Base-by-base conservation (phyloP, 495 filamentous ascomycete species). In the Oidiodendron maius region DNA sequence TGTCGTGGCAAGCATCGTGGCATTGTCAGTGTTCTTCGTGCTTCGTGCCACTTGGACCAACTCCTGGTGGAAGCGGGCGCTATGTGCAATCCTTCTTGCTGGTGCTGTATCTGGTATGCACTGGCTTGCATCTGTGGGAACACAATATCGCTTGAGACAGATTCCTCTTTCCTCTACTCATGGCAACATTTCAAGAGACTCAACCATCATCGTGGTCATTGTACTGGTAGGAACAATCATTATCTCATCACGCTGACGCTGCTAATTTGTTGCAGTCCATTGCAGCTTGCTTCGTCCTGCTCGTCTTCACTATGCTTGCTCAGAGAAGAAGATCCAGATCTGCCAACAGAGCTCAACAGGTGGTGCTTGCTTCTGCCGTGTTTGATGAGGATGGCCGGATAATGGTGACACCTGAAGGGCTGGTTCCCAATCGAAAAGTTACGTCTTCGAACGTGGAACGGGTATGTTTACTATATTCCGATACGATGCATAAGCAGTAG, bases 41-140 rank as follows among this genome's bases (percentile, higher is more conserved):
- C 79, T 82, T 63, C 76, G 77, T 56, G 77, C 80, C n/a, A 70
- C 78, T 3, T 95, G 91, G 86, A 87, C 81, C n/a, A 84, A 84
- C 61, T 76, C 69, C 13, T 87, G 82, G 81, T 88, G 80, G 83
- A 87, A 85, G 55, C 71, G 89, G 49, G 59, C 71, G 16, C 46
- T 81, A 3, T 87, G 81, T 55, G 86, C 84, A 4, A 60, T 75
- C 18, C 44, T 90, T 5, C 69, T 95, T 32, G 84, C 86, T 18
- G 66, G 72, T 12, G 86, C 84, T 32, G 87, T 91, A 2, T 87
- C 80, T 17, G 87, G 86, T 2, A 93, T 95, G 88, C 88, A 95
- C 59, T 96, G 88, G 87, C 82, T 82, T 15, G 89, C 87, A 12
- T 73, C 83, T 2, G 66, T 81, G 12, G 88, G 89, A 8, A 51